Conservation (phyloP, 2,329 filamentous ascomycete genomes). For the Bertia moriformis region DNA sequence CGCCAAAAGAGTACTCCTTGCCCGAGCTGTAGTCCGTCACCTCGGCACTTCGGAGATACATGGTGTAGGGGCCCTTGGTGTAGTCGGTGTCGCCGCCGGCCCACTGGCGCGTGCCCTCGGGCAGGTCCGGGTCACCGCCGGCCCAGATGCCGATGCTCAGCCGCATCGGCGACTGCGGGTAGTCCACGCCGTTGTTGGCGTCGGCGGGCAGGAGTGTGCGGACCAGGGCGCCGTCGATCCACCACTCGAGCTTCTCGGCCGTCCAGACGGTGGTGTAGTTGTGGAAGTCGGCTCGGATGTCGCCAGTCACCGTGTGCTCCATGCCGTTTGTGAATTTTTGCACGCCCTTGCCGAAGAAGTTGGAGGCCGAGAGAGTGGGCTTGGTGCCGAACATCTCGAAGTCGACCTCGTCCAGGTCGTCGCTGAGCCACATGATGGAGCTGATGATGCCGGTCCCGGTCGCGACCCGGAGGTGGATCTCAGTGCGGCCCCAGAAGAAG, state of each 20-base stretch:
- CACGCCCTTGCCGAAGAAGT: slow-evolving; percentile 68
- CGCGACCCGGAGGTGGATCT: slow-evolving; percentile 65
- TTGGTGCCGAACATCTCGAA: slow-evolving; percentile 69
- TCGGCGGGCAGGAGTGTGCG: slow-evolving; percentile 48
- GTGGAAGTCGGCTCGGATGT: slow-evolving; percentile 47
- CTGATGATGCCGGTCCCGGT: slow-evolving; percentile 64
- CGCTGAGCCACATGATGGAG: slow-evolving; percentile 69
- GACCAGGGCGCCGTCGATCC: slow-evolving; percentile 52
- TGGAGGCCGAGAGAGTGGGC: slow-evolving; percentile 46
- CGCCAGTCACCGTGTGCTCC: slow-evolving; percentile 36
- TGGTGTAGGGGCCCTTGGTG: slow-evolving; percentile 50
- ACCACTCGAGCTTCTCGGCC: slow-evolving; percentile 48
- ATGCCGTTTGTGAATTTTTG: slow-evolving; percentile 47
- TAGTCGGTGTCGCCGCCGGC: slow-evolving; percentile 59
- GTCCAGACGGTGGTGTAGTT: slow-evolving; percentile 68
- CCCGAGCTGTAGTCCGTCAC: slow-evolving; percentile 45
- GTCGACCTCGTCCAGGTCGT: slow-evolving; percentile 77
- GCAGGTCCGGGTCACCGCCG: slow-evolving; percentile 38
- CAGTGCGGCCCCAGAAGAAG: slow-evolving; percentile 72
- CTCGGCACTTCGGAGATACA: slow-evolving; percentile 51
- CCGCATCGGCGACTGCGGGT: slow-evolving; percentile 65
- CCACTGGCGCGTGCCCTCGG: slow-evolving; percentile 48
- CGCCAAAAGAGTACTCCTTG: slow-evolving; percentile 51
- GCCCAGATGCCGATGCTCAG: slow-evolving; percentile 56
- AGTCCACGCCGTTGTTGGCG: slow-evolving; percentile 46